Evolutionary conservation across 2,329 filamentous ascomycete genomes (phyloP).

Genomic region (Monosporascus sp.): DNA sequence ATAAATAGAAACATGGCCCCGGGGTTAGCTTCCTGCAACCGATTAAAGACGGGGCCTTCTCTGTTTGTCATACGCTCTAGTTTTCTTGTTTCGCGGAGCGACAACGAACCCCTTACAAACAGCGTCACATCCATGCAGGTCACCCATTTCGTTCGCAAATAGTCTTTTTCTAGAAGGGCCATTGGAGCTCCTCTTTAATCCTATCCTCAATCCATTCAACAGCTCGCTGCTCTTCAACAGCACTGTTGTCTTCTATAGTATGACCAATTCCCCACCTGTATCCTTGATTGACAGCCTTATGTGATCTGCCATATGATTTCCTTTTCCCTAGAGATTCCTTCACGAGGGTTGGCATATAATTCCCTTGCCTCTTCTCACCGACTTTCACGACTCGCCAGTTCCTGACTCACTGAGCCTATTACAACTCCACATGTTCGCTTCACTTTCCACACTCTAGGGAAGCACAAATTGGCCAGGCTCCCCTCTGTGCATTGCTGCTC

Average conservation of each 20-base stretch:
- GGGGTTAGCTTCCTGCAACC: slow-evolving; percentile 29
- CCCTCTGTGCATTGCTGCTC: slow-evolving; percentile 25
- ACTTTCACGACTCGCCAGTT: slow-evolving; percentile 30
- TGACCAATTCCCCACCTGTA: slow-evolving; percentile 16
- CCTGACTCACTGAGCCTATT: slow-evolving; percentile 35
- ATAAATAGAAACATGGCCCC: slow-evolving; percentile 15
- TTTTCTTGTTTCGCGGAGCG: slow-evolving; percentile 6
- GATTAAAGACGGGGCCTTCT: slow-evolving; percentile 23
- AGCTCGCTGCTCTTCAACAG: slow-evolving; percentile 14
- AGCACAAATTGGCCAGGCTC: slow-evolving; percentile 15
- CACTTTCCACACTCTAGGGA: slow-evolving; percentile 14
- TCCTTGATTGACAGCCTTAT: slow-evolving; percentile 21
- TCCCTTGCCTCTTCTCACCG: slow-evolving; percentile 34
- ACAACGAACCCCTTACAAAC: slow-evolving; percentile 11
- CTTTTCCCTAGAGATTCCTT: slow-evolving; percentile 22
- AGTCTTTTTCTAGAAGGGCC: not conserved
- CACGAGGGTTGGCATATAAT: slow-evolving; percentile 32
- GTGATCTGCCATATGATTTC: slow-evolving; percentile 24
- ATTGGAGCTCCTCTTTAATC: slow-evolving; percentile 6
- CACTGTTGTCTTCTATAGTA: slow-evolving; percentile 16
- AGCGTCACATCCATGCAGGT: slow-evolving; percentile 2
- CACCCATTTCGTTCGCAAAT: not conserved
- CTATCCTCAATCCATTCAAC: slow-evolving; percentile 16
- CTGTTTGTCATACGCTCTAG: slow-evolving; percentile 15
- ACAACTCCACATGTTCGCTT: slow-evolving; percentile 26